Evolutionary conservation across 208 protist genomes (phyloP), one percentile per base, ranked within the genome.

Genomic region (Crithidia thermophila): DNA sequence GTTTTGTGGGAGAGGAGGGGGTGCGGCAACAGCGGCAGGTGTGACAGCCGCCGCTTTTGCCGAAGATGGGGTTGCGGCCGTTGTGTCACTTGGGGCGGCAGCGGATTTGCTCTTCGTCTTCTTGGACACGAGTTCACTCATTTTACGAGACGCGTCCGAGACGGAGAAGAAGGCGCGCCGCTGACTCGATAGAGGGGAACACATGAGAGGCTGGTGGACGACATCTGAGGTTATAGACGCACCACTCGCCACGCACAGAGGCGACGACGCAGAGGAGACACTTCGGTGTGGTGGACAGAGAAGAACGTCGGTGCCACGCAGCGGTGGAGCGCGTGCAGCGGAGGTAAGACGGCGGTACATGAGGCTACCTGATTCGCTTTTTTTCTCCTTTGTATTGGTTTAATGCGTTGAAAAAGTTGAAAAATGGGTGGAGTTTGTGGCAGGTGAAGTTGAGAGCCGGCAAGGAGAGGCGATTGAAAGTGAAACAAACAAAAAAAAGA

Each of bases 161-260:
- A 23, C 40, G 37, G 25, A 55, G 25, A 47, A 62, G 27, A 59
- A 43, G 37, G 21, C 11, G 45, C 45, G 55, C 23, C 45, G 65
- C 23, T 25, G 45, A 25, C n/a, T 34, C 34, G 18, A 33, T 5
- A n/a, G 3, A 51, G 2, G 16, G 46, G 13, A 51, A 34, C 14
- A 25, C 50, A 39, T 27, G 40, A 46, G 40, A 46, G 40, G n/a
- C n/a, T n/a, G n/a, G n/a, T n/a, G n/a, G n/a, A n/a, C n/a, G n/a
- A n/a, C n/a, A n/a, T n/a, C n/a, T n/a, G n/a, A n/a, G n/a, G n/a
- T n/a, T n/a, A n/a, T n/a, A n/a, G n/a, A 21, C 50, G 3, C 50
- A 4, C 16, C 30, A 10, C n/a, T 49, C 43, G n/a, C 43, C 20
- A 8, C 3, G 10, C 20, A 23, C 20, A 8, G 5, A 10, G 43